Base-by-base conservation (phyloP, 169 alveolate genomes). In the Plasmodium reichenowi region DNA sequence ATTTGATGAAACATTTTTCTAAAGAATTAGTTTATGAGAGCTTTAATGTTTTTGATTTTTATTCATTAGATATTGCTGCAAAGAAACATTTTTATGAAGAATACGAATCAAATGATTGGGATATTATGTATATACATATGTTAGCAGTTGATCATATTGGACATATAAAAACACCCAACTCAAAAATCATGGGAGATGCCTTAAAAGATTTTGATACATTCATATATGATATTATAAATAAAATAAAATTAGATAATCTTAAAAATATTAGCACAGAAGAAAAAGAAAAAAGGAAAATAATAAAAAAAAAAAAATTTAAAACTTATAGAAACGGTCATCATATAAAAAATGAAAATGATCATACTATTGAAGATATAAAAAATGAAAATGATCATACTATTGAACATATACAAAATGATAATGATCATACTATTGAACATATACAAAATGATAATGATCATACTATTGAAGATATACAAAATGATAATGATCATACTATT, bases 141-240 rank as follows among this genome's bases (percentile, higher is more conserved):
- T 89, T 93, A 38, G 95, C 88, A 56, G 93, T 91, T 29, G 96
- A 93, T 72, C 96, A 93, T 89, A 67, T 91, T 72, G 94, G 94
- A 2, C 96, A 93, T 83, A 62, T 74, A 20, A 88, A 93, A 48
- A 73, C 73, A 45, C 80, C 93, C 10, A 71, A 85, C 56, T 89
- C 90, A 15, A 47, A 75, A 45, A 72, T 8, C 8, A 93, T 93
- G 95, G 78, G 78, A 43, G 58, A 75, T 59, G 74, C 66, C 22
- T 50, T 93, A 89, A 87, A 74, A 26, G 83, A 76, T 52, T 91
- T 91, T 74, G 94, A 93, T 75, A 29, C 38, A 7, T 83, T 93
- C 67, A 52, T 92, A 60, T 58, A 90, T 60, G 92, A 91, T 47
- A 86, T 93, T 29, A 13, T 87, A 43, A 56, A 72, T 38, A 87